Base-by-base conservation (phyloP, 306 rosid species). In the Vigna mungo region DNA sequence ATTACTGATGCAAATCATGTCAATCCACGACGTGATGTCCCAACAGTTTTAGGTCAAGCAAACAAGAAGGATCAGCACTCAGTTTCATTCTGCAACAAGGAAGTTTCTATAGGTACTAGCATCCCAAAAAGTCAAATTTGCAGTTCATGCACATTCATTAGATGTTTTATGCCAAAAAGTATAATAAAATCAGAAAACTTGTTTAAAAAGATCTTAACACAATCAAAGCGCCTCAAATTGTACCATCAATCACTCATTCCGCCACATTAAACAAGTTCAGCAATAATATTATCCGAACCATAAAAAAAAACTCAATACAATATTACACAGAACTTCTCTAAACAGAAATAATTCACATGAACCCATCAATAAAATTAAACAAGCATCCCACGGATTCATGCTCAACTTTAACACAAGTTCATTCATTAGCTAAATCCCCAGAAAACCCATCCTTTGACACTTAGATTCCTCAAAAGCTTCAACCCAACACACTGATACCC, bases 81-180 rank as follows among this genome's bases (percentile, higher is more conserved):
- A 76, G 88, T 85, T 82, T 85, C 91, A 81, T 80, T 79, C 67
- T 82, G 88, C 74, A 88, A 60, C 18, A 15, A 15, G 3, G 37
- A 79, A 65, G 91, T 82, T 85, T 8, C 82, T 88, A 27, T 84
- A 65, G 78, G 90, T 85, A 89, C 74, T 87, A 44, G 83, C 82
- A 81, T 89, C 91, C 76, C 52, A 67, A 74, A 85, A 83, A 51
- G 89, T 91, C 78, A 89, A 90, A 74, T 87, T 88, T 61, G 89
- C 87, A 58, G 86, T 77, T 46, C 81, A 84, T 2, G 84, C 85
- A 78, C 69, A 44, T 44, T 79, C 87, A 17, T 80, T 85, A 3
- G 76, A 84, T 77, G 85, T 71, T 81, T 27, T 52, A 47, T 71
- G 56, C 54, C 36, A 82, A 53, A 64, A 55, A 55, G 15, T 55